Percentiles rank a stretch among this genome's conserved stretches.
These are phyloP conservation scores for Populus nigra DNA, from an alignment of 345 rosid genomes.

Conservation along the genomic window DNA sequence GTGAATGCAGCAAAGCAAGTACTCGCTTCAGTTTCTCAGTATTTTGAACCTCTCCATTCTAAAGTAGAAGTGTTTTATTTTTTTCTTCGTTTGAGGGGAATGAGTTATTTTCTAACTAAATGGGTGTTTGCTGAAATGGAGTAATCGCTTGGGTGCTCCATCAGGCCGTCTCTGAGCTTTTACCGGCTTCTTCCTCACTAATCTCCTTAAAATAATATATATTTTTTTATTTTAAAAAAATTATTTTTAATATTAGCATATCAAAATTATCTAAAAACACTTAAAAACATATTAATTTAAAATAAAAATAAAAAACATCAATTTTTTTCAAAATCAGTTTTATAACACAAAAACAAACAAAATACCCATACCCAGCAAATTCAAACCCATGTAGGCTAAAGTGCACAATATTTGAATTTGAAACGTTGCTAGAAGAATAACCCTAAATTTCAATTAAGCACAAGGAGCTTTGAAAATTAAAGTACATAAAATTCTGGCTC, in stretches of 20 bases:
- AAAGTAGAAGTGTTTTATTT: too few species aligned
- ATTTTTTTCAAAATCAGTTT: too few species aligned
- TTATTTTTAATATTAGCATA: too few species aligned
- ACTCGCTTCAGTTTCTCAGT: not conserved
- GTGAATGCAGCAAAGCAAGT: not conserved
- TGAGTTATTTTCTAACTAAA: too few species aligned
- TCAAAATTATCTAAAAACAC: too few species aligned
- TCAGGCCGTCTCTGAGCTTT: not conserved
- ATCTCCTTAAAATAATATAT: too few species aligned
- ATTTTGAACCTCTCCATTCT: not conserved
- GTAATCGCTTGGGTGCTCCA: too few species aligned
- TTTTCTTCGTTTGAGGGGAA: not conserved
- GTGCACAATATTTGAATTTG: not conserved
- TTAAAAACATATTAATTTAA: too few species aligned
- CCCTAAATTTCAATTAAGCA: not conserved
- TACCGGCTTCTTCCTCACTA: not conserved
- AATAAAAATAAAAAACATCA: too few species aligned
- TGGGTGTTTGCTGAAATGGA: not conserved
- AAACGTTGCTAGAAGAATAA: not conserved
- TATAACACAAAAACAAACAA: too few species aligned
- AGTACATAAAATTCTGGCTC: constrained; percentile 3
- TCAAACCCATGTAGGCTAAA: not conserved
- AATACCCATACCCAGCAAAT: too few species aligned
- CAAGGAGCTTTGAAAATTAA: not conserved
- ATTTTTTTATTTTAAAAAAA: too few species aligned